Evolutionary conservation across 2,329 filamentous ascomycete species (phyloP).

Genomic region (Pseudogymnoascus sp.): DNA sequence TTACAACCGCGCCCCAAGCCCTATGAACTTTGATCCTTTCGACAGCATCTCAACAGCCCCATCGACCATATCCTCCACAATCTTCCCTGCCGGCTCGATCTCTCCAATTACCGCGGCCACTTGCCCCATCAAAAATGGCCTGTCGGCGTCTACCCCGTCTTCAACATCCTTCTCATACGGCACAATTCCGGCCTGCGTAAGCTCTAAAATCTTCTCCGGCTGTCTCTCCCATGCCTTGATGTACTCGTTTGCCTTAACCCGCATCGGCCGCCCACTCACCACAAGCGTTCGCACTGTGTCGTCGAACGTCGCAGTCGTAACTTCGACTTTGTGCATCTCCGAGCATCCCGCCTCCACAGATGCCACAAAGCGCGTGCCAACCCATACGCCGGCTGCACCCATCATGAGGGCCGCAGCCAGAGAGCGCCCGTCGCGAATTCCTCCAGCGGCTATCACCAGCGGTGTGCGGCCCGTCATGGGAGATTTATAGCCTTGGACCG

Average conservation of each 20-base stretch:
- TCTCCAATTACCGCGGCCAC: conserved; percentile 70
- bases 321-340: conserved; percentile 72
- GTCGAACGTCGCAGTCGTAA: conserved; percentile 66
- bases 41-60: conserved; percentile 37
- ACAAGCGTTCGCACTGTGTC: conserved; percentile 79
- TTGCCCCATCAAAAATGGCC: conserved; percentile 89
- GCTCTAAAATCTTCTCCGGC: conserved; percentile 63
- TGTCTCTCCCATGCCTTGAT: conserved; percentile 69
- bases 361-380: conserved; percentile 87
- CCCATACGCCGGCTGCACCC: conserved; percentile 83
- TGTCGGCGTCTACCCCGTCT: conserved; percentile 70
- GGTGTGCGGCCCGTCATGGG: conserved; percentile 60
- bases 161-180: conserved; percentile 79
- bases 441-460: conserved; percentile 84
- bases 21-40: too few relatives aligned
- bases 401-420: conserved; percentile 78
- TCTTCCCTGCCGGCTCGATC: conserved; percentile 71
- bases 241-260: conserved; percentile 76
- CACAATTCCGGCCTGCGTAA: conserved; percentile 69
- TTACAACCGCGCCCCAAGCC: too few relatives aligned
- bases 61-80: conserved; percentile 80
- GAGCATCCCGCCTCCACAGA: conserved; percentile 74
- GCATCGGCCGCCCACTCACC: conserved; percentile 69
- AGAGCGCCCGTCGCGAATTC: conserved; percentile 75
- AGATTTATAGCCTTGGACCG: conserved; percentile 63